These are phyloP conservation scores for Leccinum longicurvipes DNA, from an alignment of 768 basidiomycete species.

Conservation along the genomic window DNA sequence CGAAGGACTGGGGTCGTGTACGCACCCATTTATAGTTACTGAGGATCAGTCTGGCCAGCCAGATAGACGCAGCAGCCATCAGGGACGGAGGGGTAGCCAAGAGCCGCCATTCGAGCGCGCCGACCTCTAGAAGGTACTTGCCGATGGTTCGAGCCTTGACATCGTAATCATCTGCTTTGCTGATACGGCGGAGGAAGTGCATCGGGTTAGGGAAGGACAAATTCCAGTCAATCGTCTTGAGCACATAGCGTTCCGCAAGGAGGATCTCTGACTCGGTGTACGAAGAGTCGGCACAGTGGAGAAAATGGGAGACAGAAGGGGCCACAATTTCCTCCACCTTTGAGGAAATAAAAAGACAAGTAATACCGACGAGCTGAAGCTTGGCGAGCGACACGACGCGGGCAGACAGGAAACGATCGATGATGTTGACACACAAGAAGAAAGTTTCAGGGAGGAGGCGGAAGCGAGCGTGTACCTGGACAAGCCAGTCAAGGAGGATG, in stretches of 20 bases:
- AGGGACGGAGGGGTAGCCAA: constrained; percentile 71
- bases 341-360: constrained; percentile 81
- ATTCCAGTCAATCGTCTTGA: constrained; percentile 85
- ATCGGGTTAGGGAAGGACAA: constrained; percentile 85
- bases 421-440: constrained; percentile 84
- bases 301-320: constrained; percentile 78
- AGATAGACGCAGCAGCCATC: constrained; percentile 80
- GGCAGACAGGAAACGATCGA: constrained; percentile 68
- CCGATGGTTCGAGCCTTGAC: constrained; percentile 80
- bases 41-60: constrained; percentile 79
- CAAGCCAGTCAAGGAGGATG: constrained; percentile 89
- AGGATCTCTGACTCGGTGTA: constrained; percentile 80
- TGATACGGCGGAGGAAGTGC: constrained; percentile 82
- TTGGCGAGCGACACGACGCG: constrained; percentile 79
- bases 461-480: constrained; percentile 87
- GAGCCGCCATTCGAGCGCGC: constrained; percentile 76
- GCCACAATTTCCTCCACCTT: constrained; percentile 94
- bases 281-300: constrained; percentile 73
- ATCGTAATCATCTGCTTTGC: constrained; percentile 92
- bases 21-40: constrained; percentile 87
- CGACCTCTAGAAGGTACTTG: constrained; percentile 89
- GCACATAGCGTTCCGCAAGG: constrained; percentile 84
- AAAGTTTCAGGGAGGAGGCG: constrained; percentile 86
- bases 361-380: constrained; percentile 88
- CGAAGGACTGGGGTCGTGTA: constrained; percentile 2